Base-by-base conservation (phyloP, 257 asterid species). In the Oldenlandia corymbosa region DNA sequence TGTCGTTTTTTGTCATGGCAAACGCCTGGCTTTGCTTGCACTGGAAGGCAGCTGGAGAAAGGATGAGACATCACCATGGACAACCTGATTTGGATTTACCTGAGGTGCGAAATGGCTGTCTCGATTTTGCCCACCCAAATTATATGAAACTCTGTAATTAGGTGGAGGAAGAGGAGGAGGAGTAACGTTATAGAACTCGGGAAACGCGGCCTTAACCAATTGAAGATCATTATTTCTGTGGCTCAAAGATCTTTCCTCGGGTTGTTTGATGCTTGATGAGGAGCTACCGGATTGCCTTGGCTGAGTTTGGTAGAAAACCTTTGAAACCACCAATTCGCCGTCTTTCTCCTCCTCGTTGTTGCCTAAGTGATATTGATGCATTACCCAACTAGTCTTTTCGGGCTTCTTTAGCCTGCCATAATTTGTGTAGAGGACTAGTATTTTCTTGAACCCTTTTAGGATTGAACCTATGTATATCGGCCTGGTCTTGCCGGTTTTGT, bases 291-390 rank as follows among this genome's bases (percentile, higher is more conserved):
- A 84, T 31, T 85, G 98, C 53, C 98, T 72, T 2, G 98, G 98
- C 77, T 91, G 98, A 18, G 95, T 91, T 77, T 91, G 98, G 82
- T 75, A 91, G 78, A 91, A 91, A 64, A 91, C 98, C 70, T 91
- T 91, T 0, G 98, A 91, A n/a, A 86, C 80, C 26, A 88, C 98
- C 71, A 91, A 59, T 23, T 91, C 95, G 16, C 98, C 98, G 52
- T 91, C 96, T 50, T 80, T 91, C 72, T 91, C 98, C 66, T 91
- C 96, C 31, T 91, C 95, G 66, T 83, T 83, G 62, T 71, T 73
- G 37, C 98, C 98, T 1, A 91, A 43, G 66, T 91, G 98, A 76
- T 91, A 91, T 27, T 91, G 98, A 62, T 91, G 98, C 98, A 91
- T 88, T 1, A 91, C 95, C 98, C 98, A 91, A 10, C 83, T 91